Percentiles rank a stretch among this genome's conserved stretches.
Evolutionary conservation across 495 filamentous ascomycete species (phyloP).

Genomic region (Coniosporium apollinis): DNA sequence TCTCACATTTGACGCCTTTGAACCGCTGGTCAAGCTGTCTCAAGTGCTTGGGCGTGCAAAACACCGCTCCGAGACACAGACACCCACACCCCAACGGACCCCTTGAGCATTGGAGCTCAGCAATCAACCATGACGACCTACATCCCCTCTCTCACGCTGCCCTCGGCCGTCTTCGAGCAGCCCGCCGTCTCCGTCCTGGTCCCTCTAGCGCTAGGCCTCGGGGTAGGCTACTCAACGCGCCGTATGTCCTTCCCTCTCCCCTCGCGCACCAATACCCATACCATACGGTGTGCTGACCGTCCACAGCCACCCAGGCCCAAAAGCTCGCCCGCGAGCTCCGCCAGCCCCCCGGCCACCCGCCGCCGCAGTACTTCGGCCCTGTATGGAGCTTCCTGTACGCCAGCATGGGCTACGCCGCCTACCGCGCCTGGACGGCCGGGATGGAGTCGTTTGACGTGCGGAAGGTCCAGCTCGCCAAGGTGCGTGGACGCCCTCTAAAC

Average conservation of each 20-base stretch:
- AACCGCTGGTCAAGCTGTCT: too few species aligned
- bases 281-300: background rate
- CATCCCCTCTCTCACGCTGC: constrained; percentile 40
- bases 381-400: constrained; percentile 79
- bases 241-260: constrained; percentile 27
- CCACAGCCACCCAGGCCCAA: constrained; percentile 36
- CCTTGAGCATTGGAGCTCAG: constrained; percentile 1
- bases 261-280: background rate
- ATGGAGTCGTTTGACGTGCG: constrained; percentile 30
- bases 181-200: constrained; percentile 53
- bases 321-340: constrained; percentile 47
- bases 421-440: constrained; percentile 50
- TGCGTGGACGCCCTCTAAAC: constrained; percentile 12
- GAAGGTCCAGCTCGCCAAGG: constrained; percentile 25
- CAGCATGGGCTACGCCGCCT: constrained; percentile 74
- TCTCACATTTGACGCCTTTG: too few species aligned
- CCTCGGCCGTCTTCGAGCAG: constrained; percentile 42
- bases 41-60: too few species aligned
- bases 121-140: constrained; percentile 45
- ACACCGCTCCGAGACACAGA: too few species aligned
- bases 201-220: constrained; percentile 45
- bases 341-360: constrained; percentile 69
- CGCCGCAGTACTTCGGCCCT: constrained; percentile 64
- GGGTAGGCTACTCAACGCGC: constrained; percentile 41
- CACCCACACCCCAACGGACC: too few species aligned